These are phyloP conservation scores for Dichomitus squalens DNA, from an alignment of 1,284 basidiomycete genomes.

Conservation along the genomic window DNA sequence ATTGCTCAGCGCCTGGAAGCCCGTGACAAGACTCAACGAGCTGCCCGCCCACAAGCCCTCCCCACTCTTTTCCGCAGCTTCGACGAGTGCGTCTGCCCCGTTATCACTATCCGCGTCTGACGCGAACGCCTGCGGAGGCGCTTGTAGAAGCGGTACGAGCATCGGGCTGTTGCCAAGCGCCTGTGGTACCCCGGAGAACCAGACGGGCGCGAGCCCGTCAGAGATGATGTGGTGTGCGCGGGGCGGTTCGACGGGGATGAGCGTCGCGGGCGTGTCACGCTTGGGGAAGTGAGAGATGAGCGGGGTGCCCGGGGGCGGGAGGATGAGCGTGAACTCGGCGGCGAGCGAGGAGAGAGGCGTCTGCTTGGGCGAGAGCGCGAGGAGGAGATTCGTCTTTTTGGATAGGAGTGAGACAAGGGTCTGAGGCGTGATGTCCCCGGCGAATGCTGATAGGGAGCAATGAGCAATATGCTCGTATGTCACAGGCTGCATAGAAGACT, in stretches of 20 bases:
- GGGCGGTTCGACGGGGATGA: slow-evolving; percentile 59
- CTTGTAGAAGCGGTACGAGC: slow-evolving; percentile 80
- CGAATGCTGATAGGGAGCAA: slow-evolving; percentile 51
- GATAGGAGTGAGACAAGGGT: slow-evolving; percentile 75
- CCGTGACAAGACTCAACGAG: slow-evolving; percentile 77
- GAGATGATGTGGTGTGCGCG: slow-evolving; percentile 45
- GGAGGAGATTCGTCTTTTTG: slow-evolving; percentile 80
- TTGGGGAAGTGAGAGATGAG: slow-evolving; percentile 78
- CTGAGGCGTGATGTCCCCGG: slow-evolving; percentile 83
- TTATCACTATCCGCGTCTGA: slow-evolving; percentile 62
- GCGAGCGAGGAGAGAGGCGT: slow-evolving; percentile 73
- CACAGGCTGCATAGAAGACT: not conserved
- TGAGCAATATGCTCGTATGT: not conserved
- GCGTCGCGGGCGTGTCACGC: slow-evolving; percentile 56
- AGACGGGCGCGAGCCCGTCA: slow-evolving; percentile 52
- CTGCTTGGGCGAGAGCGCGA: slow-evolving; percentile 78
- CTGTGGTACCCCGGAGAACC: slow-evolving; percentile 82
- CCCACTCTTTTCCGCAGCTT: slow-evolving; percentile 69
- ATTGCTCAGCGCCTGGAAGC: slow-evolving; percentile 85
- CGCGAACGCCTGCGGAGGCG: slow-evolving; percentile 75
- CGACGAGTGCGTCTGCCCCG: slow-evolving; percentile 58
- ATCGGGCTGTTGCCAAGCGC: slow-evolving; percentile 80
- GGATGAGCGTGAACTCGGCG: slow-evolving; percentile 75
- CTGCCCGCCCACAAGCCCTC: slow-evolving; percentile 82
- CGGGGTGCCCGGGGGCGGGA: slow-evolving; percentile 73